Percentiles rank a stretch among this genome's conserved stretches.
These are phyloP conservation scores for Geotrichum fermentans DNA, from an alignment of 1,139 yeast species.

Conservation along the genomic window DNA sequence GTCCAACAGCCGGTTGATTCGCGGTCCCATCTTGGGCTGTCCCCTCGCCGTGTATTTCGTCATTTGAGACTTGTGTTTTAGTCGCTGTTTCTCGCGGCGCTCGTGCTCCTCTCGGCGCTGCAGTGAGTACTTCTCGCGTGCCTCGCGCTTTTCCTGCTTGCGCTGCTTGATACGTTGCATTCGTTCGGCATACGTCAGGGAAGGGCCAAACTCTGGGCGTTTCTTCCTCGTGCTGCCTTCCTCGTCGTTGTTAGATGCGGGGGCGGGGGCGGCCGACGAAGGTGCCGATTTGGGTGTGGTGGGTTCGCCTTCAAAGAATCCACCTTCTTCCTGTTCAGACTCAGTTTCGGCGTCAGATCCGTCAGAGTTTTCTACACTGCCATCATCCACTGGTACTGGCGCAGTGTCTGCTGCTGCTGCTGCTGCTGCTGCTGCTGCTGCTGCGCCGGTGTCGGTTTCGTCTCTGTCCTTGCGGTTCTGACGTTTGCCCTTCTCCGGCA, in stretches of 20 bases:
- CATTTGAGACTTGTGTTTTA: slow-evolving; percentile 46
- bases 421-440: neutral
- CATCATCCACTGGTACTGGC: neutral
- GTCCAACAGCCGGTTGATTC: slow-evolving; percentile 72
- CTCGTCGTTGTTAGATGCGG: slow-evolving; percentile 25
- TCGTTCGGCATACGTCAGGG: slow-evolving; percentile 36
- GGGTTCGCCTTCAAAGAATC: slow-evolving; percentile 12
- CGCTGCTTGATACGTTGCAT: slow-evolving; percentile 36
- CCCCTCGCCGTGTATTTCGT: slow-evolving; percentile 65
- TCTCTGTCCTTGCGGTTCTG: slow-evolving; percentile 26
- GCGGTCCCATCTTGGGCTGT: slow-evolving; percentile 88
- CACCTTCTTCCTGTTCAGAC: slow-evolving; percentile 12
- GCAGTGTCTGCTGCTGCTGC: neutral
- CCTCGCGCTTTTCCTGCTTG: slow-evolving; percentile 25
- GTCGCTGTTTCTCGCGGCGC: slow-evolving; percentile 36
- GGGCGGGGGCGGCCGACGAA: neutral
- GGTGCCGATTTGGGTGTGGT: neutral
- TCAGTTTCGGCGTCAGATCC: neutral
- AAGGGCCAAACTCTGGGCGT: slow-evolving; percentile 47
- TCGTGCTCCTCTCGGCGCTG: slow-evolving; percentile 26
- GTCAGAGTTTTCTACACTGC: neutral
- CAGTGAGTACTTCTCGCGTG: slow-evolving; percentile 19
- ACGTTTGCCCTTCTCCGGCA: slow-evolving; percentile 19
- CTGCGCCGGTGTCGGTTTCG: slow-evolving; percentile 23
- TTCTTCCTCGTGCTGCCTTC: slow-evolving; percentile 28